Evolutionary conservation across 2,329 filamentous ascomycete species (phyloP).

Genomic region (Didymella arachidicola): DNA sequence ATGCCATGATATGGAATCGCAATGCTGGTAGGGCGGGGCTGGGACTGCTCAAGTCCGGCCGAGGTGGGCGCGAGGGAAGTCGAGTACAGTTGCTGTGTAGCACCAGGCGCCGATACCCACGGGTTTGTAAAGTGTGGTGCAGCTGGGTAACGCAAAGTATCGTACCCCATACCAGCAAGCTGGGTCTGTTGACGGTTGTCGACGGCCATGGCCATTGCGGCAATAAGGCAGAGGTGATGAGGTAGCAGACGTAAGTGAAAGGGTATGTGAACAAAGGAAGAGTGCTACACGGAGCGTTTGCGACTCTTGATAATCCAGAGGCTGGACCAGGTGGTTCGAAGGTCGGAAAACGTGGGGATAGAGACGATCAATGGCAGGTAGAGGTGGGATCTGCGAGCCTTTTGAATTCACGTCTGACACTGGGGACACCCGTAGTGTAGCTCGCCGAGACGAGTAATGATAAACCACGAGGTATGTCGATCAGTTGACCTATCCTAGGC

Average conservation of each 20-base stretch:
- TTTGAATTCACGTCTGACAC: slow-evolving; percentile 51
- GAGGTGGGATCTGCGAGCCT: slow-evolving; percentile 59
- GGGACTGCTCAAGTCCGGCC: slow-evolving; percentile 55
- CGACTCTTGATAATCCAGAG: slow-evolving; percentile 32
- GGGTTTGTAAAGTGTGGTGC: slow-evolving; percentile 86
- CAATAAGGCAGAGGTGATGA: slow-evolving; percentile 19
- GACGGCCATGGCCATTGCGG: slow-evolving; percentile 89
- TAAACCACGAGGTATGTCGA: slow-evolving; percentile 49
- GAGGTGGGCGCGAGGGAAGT: slow-evolving; percentile 65
- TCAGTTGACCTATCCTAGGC: slow-evolving; percentile 46
- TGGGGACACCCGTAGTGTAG: slow-evolving; percentile 45
- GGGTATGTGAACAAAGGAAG: slow-evolving; percentile 33
- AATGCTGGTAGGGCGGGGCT: slow-evolving; percentile 66
- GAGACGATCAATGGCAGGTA: slow-evolving; percentile 55
- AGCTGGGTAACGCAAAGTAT: slow-evolving; percentile 74
- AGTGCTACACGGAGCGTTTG: slow-evolving; percentile 38
- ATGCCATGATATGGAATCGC: slow-evolving; percentile 77
- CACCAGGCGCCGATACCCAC: slow-evolving; percentile 73
- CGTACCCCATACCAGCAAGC: slow-evolving; percentile 78
- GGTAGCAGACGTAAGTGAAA: slow-evolving; percentile 10
- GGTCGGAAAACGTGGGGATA: slow-evolving; percentile 57
- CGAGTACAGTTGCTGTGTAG: slow-evolving; percentile 69
- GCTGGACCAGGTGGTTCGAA: slow-evolving; percentile 49
- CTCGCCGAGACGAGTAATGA: slow-evolving; percentile 47
- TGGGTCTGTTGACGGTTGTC: slow-evolving; percentile 77